phyloP scores from a whole-genome alignment of 2,329 filamentous ascomycete species.

The Sporothrix schenckii region DNA sequence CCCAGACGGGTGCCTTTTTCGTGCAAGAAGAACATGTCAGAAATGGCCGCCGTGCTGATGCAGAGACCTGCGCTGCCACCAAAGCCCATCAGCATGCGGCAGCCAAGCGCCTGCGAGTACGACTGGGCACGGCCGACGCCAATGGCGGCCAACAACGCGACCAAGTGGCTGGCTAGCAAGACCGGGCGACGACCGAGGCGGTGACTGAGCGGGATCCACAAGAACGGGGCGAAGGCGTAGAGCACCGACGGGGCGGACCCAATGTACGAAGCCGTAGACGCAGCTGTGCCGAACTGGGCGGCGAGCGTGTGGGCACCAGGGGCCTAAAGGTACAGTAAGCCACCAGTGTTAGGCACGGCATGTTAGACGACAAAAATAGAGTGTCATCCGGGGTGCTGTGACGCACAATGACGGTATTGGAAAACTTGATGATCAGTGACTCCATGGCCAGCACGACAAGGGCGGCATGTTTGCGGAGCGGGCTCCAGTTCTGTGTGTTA shows the following conservation, averaged over 20 bases:
- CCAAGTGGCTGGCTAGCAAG: constrained; percentile 31
- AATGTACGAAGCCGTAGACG: constrained; percentile 34
- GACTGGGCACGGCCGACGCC: constrained; percentile 33
- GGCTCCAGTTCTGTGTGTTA: constrained; percentile 33
- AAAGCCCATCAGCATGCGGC: constrained; percentile 35
- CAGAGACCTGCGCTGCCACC: constrained; percentile 32
- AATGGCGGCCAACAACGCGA: constrained; percentile 32
- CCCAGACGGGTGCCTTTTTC: constrained; percentile 34
- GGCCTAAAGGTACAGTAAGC: constrained; percentile 13
- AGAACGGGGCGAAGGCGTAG: constrained; percentile 32
- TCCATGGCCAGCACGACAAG: constrained; percentile 34
- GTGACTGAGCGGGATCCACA: constrained; percentile 36
- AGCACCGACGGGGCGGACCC: constrained; percentile 33
- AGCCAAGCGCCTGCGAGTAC: constrained; percentile 32
- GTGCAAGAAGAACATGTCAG: constrained; percentile 36
- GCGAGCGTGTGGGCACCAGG: constrained; percentile 33
- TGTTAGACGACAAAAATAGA: not conserved
- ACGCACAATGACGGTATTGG: constrained; percentile 34
- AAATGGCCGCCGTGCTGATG: constrained; percentile 33
- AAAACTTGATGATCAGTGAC: constrained; percentile 35
- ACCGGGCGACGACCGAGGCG: constrained; percentile 36
- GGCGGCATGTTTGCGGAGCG: constrained; percentile 32
- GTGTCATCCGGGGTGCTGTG: not conserved
- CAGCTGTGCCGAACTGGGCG: constrained; percentile 27
- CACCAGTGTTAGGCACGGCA: not conserved